Evolutionary conservation across 2,329 filamentous ascomycete species (phyloP), one percentile per base, ranked within the genome.

Genomic region (Pezicula rhizophila): DNA sequence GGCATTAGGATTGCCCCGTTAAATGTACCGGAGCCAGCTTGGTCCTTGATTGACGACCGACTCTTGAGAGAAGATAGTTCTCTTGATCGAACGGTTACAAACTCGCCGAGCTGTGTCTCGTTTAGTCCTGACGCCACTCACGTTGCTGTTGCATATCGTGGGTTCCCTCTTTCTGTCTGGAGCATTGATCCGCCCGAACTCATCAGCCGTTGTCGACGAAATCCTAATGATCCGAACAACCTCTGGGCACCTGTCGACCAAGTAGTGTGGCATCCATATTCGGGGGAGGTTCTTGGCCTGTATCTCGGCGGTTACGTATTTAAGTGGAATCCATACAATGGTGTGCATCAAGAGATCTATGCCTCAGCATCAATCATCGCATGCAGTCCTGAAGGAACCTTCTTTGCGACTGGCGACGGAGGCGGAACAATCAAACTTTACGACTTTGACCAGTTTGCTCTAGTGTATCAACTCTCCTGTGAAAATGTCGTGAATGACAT

Each of bases 381-480:
- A 31, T 43, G 33, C 23, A 54, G 49, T 35, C 48, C 49, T 17
- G 51, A 59, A 23, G 58, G 55, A 25, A 47, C 8, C 11, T 26
- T 58, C 3, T 57, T 60, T 26, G 43, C 48, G 6, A 57, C 54
- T 4, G 51, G 47, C 18, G 52, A 56, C 42, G 46, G 14, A 8
- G 17, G 39, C n/a, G 53, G 58, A 7, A 50, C 20, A 4, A 47
- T 62, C 17, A 51, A 53, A 23, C 39, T 65, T 12, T 52, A 57
- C 55, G 41, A 52, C 45, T 52, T 49, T 42, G 2, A 42, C 31
- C 20, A 43, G 11, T 48, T 52, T 28, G 12, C 26, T n/a, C 31
- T 50, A 10, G 28, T 50, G 3, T 54, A 52, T 35, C 47, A 45
- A n/a, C 25, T 54, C 18, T 37, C 40, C 5, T 46, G 42, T 23